Evolutionary conservation across 1,284 basidiomycete genomes (phyloP).

Genomic region (Chalciporus piperatoides): DNA sequence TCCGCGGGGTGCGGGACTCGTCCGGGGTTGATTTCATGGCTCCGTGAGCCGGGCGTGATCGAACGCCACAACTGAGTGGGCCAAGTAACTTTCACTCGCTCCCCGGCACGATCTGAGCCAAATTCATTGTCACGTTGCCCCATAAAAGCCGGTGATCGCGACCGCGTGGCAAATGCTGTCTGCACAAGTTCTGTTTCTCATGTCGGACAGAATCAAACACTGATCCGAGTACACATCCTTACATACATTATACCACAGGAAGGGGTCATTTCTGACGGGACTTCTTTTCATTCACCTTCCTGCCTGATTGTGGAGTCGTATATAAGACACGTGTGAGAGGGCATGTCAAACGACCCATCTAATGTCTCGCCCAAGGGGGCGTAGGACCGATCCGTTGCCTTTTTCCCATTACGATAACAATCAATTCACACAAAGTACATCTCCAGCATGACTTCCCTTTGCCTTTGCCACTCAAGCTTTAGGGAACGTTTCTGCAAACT

Average conservation of each 20-base stretch:
- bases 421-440: constrained; percentile 1
- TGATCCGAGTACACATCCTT: not conserved
- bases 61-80: not conserved
- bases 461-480: constrained; percentile 1
- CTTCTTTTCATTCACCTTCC: not conserved
- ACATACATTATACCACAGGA: not conserved
- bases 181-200: not conserved
- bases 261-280: too few species aligned
- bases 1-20: not conserved
- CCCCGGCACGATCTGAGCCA: not conserved
- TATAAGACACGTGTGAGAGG: constrained; percentile 11
- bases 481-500: constrained; percentile 37
- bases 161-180: not conserved
- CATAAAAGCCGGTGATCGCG: not conserved
- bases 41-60: not conserved
- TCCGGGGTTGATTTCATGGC: not conserved
- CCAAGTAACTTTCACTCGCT: too few species aligned
- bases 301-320: not conserved
- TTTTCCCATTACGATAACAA: not conserved
- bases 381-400: not conserved
- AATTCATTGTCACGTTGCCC: not conserved
- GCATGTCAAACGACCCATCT: constrained; percentile 7
- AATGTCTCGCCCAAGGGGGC: not conserved
- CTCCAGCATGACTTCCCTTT: not conserved
- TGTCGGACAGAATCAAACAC: not conserved